These are phyloP conservation scores for Rostrohypoxylon terebratum DNA, from an alignment of 495 filamentous ascomycete genomes.

Conservation along the genomic window DNA sequence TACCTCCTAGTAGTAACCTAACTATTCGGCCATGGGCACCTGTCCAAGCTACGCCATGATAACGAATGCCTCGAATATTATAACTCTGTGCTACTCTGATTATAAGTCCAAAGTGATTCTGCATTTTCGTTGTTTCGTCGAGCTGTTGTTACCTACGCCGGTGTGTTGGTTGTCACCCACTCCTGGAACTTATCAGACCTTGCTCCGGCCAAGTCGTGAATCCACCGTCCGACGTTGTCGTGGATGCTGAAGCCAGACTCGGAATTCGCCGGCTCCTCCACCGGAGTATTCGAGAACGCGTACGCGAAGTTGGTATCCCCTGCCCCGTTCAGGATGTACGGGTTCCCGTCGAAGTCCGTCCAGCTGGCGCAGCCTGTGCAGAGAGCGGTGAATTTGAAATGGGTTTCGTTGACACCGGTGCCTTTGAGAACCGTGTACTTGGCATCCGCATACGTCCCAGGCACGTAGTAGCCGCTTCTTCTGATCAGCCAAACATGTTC, in stretches of 20 bases:
- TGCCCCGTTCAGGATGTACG: slow-evolving; percentile 52
- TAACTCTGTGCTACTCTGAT: slow-evolving; percentile 37
- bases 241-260: slow-evolving; percentile 59
- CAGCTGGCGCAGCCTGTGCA: slow-evolving; percentile 59
- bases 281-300: slow-evolving; percentile 51
- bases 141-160: slow-evolving; percentile 33
- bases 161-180: slow-evolving; percentile 47
- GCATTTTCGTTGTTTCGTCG: slow-evolving; percentile 10
- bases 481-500: slow-evolving; percentile 10
- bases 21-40: slow-evolving; percentile 10
- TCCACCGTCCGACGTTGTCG: slow-evolving; percentile 58
- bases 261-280: slow-evolving; percentile 51
- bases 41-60: slow-evolving; percentile 36
- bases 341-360: slow-evolving; percentile 57
- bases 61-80: slow-evolving; percentile 43
- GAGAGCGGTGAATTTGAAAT: slow-evolving; percentile 59
- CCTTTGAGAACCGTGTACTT: slow-evolving; percentile 58
- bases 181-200: slow-evolving; percentile 46
- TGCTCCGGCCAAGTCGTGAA: slow-evolving; percentile 52
- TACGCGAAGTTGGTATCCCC: slow-evolving; percentile 56
- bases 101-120: slow-evolving; percentile 41
- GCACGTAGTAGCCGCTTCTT: slow-evolving; percentile 59
- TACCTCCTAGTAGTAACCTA: neutral
- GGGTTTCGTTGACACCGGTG: slow-evolving; percentile 58
- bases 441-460: slow-evolving; percentile 49